These are phyloP conservation scores for Raphanus raphanistrum DNA, from an alignment of 345 rosid species.

Conservation along the genomic window DNA sequence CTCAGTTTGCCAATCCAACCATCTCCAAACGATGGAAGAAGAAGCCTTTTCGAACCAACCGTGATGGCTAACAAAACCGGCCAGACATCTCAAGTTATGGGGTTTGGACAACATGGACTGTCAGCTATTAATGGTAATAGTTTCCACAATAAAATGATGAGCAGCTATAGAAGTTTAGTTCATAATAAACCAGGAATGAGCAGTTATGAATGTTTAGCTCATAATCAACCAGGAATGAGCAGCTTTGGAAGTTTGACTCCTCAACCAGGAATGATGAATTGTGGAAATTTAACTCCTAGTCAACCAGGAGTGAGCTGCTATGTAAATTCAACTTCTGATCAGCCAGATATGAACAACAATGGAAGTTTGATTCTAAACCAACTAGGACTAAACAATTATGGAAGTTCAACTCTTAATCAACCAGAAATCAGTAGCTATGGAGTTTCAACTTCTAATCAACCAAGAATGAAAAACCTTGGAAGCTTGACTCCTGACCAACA, in stretches of 20 bases:
- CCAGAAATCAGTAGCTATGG: conserved; percentile 12
- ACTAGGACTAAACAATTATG: neutral
- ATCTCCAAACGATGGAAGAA: conserved; percentile 18
- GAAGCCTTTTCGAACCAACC: conserved; percentile 13
- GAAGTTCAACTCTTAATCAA: neutral
- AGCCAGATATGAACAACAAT: neutral
- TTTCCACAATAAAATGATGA: conserved; percentile 4
- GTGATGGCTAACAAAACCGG: neutral
- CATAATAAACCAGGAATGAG: neutral
- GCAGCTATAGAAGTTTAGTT: conserved; percentile 7
- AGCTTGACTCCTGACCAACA: neutral
- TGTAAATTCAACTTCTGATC: neutral
- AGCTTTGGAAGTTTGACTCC: neutral
- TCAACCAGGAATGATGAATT: neutral
- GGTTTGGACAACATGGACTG: conserved; percentile 22
- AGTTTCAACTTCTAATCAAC: neutral
- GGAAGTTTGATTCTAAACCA: neutral
- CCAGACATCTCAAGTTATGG: conserved; percentile 32
- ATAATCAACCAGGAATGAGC: neutral
- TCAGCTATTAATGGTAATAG: neutral
- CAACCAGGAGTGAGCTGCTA: neutral
- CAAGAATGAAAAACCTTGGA: neutral
- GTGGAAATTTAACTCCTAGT: neutral
- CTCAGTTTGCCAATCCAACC: conserved; percentile 14
- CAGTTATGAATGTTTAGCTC: neutral